Percentiles rank a stretch among this genome's conserved stretches.
phyloP scores from a whole-genome alignment of 2,329 filamentous ascomycete genomes.

The Exophiala aquamarina region DNA sequence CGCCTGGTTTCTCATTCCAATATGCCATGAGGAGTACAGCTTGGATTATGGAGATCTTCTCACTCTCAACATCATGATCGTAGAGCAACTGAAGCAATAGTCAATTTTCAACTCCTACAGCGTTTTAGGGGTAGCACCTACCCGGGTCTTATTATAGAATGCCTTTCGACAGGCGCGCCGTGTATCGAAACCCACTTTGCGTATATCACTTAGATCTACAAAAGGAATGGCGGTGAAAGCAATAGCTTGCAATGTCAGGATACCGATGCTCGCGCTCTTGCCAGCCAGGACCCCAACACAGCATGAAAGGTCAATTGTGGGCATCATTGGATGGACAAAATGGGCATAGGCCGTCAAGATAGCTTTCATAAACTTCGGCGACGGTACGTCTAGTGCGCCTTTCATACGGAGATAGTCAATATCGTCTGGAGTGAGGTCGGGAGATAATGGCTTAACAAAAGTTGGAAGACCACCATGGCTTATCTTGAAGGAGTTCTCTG shows the following conservation, averaged over 20 bases:
- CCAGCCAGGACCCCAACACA: conserved; percentile 50
- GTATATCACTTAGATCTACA: conserved; percentile 82
- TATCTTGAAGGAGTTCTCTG: neutral
- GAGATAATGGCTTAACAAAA: conserved; percentile 56
- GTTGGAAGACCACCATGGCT: conserved; percentile 1
- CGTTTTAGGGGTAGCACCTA: conserved; percentile 3
- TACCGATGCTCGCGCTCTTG: conserved; percentile 64
- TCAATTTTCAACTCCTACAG: no score
- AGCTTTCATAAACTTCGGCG: conserved; percentile 69
- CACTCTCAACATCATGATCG: conserved; percentile 90
- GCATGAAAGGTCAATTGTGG: conserved; percentile 68
- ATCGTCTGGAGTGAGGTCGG: conserved; percentile 75
- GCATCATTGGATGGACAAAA: conserved; percentile 93
- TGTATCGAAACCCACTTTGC: conserved; percentile 51
- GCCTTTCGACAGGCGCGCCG: conserved; percentile 32
- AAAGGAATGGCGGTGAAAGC: conserved; percentile 91
- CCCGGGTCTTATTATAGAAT: conserved; percentile 10
- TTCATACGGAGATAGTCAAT: conserved; percentile 70
- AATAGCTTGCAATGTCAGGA: conserved; percentile 86
- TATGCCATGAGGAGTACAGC: conserved; percentile 88
- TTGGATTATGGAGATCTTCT: conserved; percentile 84
- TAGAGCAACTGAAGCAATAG: conserved; percentile 68
- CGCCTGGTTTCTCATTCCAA: conserved; percentile 94
- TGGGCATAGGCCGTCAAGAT: conserved; percentile 78
- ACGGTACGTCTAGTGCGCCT: conserved; percentile 76